Conservation (phyloP, 1,284 basidiomycete genomes). For the Cystobasidiaceae sp. region DNA sequence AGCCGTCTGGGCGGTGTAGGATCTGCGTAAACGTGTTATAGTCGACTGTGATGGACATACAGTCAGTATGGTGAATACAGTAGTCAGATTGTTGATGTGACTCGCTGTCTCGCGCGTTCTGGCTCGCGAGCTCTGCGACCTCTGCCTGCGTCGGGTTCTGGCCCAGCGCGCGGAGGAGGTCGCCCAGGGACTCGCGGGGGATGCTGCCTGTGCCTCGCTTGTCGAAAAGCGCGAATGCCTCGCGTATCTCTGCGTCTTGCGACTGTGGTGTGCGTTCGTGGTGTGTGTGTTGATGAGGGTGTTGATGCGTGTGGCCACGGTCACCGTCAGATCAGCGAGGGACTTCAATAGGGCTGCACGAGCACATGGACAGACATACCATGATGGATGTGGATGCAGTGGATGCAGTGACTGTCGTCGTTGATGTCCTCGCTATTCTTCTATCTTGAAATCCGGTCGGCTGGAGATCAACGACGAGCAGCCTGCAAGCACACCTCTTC, state of each 20-base stretch:
- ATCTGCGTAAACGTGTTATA: constrained; percentile 86
- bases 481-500: too few species aligned
- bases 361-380: too few species aligned
- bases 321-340: too few species aligned
- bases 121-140: constrained; percentile 71
- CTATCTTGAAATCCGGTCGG: not conserved
- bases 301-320: too few species aligned
- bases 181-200: constrained; percentile 82
- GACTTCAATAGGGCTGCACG: too few species aligned
- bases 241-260: constrained; percentile 70
- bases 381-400: too few species aligned
- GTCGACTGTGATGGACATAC: constrained; percentile 56
- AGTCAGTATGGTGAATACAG: constrained; percentile 30
- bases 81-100: constrained; percentile 41
- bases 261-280: not conserved
- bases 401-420: too few species aligned
- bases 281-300: not conserved
- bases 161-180: constrained; percentile 86
- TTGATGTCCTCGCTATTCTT: not conserved
- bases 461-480: not conserved
- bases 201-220: constrained; percentile 90
- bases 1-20: constrained; percentile 90
- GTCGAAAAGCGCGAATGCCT: constrained; percentile 93
- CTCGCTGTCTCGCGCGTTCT: constrained; percentile 70
- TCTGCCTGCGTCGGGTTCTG: constrained; percentile 98